phyloP scores from a whole-genome alignment of 768 basidiomycete genomes.

The Filobasidium wieringae region DNA sequence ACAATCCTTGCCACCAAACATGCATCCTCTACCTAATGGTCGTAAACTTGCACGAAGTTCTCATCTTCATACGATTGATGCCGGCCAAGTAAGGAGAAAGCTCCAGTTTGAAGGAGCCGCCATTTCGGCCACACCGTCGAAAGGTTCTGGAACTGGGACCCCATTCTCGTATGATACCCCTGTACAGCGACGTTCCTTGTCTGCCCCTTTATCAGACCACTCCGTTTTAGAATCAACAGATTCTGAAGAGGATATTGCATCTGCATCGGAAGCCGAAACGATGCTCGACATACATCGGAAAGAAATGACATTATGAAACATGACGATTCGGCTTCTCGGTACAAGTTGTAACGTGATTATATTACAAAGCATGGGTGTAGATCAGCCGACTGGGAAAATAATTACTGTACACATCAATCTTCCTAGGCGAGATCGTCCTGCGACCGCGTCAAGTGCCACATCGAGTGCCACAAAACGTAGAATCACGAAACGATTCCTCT shows the following conservation, averaged over 20 bases:
- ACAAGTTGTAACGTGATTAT: too few relatives aligned
- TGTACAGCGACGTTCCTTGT: background rate
- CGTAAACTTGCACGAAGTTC: slow-evolving; percentile 23
- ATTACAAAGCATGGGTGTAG: too few relatives aligned
- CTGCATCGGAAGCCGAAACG: background rate
- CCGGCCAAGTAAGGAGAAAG: slow-evolving; percentile 4
- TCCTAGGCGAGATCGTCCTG: too few relatives aligned
- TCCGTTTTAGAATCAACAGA: background rate
- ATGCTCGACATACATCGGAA: background rate
- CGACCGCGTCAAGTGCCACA: too few relatives aligned
- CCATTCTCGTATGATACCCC: too few relatives aligned
- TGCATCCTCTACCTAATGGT: background rate
- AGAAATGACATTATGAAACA: too few relatives aligned
- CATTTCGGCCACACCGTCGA: background rate
- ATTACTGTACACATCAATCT: too few relatives aligned
- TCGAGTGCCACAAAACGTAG: too few relatives aligned
- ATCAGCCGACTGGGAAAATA: too few relatives aligned
- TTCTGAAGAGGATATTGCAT: background rate
- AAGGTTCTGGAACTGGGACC: background rate
- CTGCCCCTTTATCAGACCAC: background rate
- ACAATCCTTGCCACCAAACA: background rate
- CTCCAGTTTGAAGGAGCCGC: background rate
- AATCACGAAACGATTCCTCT: too few relatives aligned
- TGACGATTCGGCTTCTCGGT: too few relatives aligned
- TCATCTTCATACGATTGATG: slow-evolving; percentile 34